Conservation (phyloP, 2,329 filamentous ascomycete species). For the Penicillium sp. region DNA sequence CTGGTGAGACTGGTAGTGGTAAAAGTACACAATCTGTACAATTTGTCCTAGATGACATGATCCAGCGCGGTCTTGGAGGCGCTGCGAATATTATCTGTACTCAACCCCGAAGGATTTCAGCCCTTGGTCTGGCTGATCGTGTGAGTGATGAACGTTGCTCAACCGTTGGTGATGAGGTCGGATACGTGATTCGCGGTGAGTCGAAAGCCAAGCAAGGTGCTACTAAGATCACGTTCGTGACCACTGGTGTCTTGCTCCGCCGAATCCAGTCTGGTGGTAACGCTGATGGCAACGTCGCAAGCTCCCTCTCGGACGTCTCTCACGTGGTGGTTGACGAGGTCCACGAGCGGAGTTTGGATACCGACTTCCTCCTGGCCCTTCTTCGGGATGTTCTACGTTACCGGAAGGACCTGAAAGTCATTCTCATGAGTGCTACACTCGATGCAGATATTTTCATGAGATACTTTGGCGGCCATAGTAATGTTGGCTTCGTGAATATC, state of each 20-base stretch:
- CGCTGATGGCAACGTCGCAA: conserved; percentile 75
- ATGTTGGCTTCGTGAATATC: conserved; percentile 83
- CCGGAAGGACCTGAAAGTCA: conserved; percentile 80
- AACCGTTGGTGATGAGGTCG: conserved; percentile 81
- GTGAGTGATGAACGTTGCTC: conserved; percentile 90
- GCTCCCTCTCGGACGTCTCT: conserved; percentile 84
- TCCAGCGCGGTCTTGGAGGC: conserved; percentile 72
- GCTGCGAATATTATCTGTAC: conserved; percentile 92
- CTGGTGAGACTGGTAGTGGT: conserved; percentile 93
- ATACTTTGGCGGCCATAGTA: conserved; percentile 75
- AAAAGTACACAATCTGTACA: conserved; percentile 98
- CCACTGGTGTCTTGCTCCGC: conserved; percentile 87
- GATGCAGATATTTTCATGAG: conserved; percentile 82
- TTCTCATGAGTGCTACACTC: conserved; percentile 95
- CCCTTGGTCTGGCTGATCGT: conserved; percentile 88
- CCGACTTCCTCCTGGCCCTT: conserved; percentile 88
- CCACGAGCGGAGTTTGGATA: conserved; percentile 92
- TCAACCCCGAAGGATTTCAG: conserved; percentile 91
- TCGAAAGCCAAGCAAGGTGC: conserved; percentile 70
- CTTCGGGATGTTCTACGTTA: conserved; percentile 78
- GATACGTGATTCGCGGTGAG: conserved; percentile 90
- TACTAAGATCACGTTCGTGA: conserved; percentile 94
- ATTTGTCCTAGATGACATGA: conserved; percentile 91
- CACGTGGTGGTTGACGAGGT: conserved; percentile 97
- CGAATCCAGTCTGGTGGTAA: conserved; percentile 90